phyloP scores from a whole-genome alignment of 148 eudicot species.

The Mesembryanthemum crystallinum region DNA sequence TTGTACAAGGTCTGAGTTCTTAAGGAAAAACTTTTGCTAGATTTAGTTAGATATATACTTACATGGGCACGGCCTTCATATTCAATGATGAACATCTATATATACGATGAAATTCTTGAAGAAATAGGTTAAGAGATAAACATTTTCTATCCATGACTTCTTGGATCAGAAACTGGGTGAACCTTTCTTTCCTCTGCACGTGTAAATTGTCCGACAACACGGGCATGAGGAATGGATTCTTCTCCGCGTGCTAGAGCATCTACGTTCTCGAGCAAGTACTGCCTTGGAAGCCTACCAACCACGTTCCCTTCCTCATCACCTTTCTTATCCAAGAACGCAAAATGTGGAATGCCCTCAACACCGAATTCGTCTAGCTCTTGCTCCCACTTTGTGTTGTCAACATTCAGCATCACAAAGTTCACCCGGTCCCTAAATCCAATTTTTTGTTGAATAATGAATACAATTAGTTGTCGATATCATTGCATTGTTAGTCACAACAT shows the following conservation, averaged over 20 bases:
- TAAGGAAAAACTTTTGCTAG: background rate
- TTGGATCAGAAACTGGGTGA: constrained; percentile 85
- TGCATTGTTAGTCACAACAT: background rate
- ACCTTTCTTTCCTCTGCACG: constrained; percentile 79
- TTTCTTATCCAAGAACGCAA: constrained; percentile 79
- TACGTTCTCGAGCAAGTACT: constrained; percentile 69
- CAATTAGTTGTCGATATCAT: background rate
- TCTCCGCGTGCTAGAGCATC: constrained; percentile 81
- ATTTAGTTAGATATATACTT: background rate
- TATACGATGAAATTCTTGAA: background rate
- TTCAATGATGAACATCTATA: background rate
- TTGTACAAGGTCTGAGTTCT: constrained; percentile 6
- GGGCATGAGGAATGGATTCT: constrained; percentile 81
- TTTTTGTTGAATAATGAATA: background rate
- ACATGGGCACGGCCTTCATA: background rate
- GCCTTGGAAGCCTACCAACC: constrained; percentile 79
- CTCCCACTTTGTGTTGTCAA: constrained; percentile 98
- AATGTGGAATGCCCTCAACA: constrained; percentile 98
- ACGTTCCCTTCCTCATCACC: constrained; percentile 96
- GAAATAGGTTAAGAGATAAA: no score
- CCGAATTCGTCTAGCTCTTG: constrained; percentile 99
- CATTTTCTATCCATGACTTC: constrained; percentile 77
- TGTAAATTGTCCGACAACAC: constrained; percentile 75
- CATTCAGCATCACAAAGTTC: constrained; percentile 96
- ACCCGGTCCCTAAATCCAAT: constrained; percentile 64